Evolutionary conservation across 768 basidiomycete genomes (phyloP), one percentile per base, ranked within the genome.

Genomic region (Trametes coccinea): DNA sequence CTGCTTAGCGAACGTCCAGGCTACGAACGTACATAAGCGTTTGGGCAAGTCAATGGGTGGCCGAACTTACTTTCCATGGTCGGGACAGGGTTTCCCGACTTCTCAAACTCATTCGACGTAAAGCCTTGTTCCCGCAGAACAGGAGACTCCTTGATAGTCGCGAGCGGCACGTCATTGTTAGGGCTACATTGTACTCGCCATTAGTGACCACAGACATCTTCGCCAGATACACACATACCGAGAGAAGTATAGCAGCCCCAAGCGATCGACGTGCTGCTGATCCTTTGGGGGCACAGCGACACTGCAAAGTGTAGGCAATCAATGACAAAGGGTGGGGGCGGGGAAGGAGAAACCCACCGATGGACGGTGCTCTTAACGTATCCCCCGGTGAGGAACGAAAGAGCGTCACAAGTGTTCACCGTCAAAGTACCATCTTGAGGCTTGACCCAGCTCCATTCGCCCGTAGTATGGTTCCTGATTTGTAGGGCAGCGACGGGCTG

Each of bases 401-500:
- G 73, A 6, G 79, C 77, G 66, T 84, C 82, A 67, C 80, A 80
- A 9, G 79, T 74, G 70, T 83, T 83, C 47, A 82, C 80, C 6
- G 82, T 80, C 40, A 82, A 70, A 29, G 78, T 77, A 13, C 74
- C 77, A 59, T 81, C 74, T 60, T 79, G 76, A 5, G 80, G 80
- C 70, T 81, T 82, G 37, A 81, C 82, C 78, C 78, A 84, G 63
- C 80, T 81, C 82, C 82, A 85, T 59, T 79, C 75, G 22, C 78
- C 77, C 2, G 79, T 80, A 13, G 68, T 51, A 62, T 73, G 77
- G 65, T 79, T 79, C 53, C 74, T 71, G 68, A 84, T 81, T 67
- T 84, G 83, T 8, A 84, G 76, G 3, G 78, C 81, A 0, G 82
- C 79, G 48, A 84, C 80, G 6, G 83, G 83, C 69, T 83, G 83